Evolutionary conservation across 208 protist species (phyloP), one percentile per base, ranked within the genome.

Genomic region (Vickermania ingenoplastis): DNA sequence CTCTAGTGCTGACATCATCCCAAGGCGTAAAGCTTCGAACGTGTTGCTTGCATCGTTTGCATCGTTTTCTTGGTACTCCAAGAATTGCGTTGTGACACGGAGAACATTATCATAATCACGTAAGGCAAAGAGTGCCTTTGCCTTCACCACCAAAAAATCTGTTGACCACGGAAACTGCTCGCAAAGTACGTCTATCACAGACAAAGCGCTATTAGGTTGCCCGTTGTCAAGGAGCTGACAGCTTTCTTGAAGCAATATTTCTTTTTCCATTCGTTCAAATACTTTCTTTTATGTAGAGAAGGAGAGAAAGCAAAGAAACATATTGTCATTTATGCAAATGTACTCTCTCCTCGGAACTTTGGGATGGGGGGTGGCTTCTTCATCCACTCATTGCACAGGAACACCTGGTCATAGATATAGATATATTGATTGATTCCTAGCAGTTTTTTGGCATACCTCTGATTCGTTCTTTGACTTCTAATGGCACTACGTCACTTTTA

Each of bases 1-100:
- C 50, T 93, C 83, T 63, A 86, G 87, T 0, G 80, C 73, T 4
- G 82, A 75, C 41, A 81, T 89, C 73, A 86, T 83, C 2, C 69
- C 77, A 29, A 82, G 68, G 49, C 63, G 29, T 36, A 79, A 49
- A 25, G 72, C 70, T 2, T 45, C 36, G 17, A 45, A 45, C 11
- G 36, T 45, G 17, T 45, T 45, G 17, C 11, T 45, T 17, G 7
- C 36, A 17, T 45, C 36, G 11, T 73, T 70, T 7, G 52, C 41
- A 65, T 80, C 72, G 24, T 76, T 31, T 36, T 65, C 61, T 23
- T 62, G 41, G 22, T 30, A 7, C 25, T 56, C 59, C 25, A 73
- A 49, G 11, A 83, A 52, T 45, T 62, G 53, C 29, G 71, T 77
- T 0, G 67, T 69, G 13, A 75, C 24, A 45, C 78, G 72, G 21